phyloP scores from a whole-genome alignment of 176 grass and related monocot species.

The Carex cristatella region DNA sequence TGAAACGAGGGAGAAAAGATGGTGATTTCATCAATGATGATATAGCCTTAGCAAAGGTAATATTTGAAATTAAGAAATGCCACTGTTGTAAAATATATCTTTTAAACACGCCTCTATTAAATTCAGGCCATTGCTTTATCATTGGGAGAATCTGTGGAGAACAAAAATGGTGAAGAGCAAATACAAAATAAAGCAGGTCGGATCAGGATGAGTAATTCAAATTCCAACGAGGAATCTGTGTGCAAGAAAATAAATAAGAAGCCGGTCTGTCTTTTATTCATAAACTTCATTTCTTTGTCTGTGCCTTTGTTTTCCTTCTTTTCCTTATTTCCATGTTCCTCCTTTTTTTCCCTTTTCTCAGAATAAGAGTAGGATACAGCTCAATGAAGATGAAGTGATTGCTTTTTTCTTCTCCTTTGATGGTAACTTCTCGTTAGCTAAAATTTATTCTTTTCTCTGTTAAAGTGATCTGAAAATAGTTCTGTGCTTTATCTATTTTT shows the following conservation, averaged over 20 bases:
- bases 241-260: conserved; percentile 49
- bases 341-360: conserved; percentile 19
- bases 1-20: conserved; percentile 20
- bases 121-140: conserved; percentile 84
- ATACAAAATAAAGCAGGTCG: conserved; percentile 27
- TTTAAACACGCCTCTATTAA: conserved; percentile 2
- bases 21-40: conserved; percentile 54
- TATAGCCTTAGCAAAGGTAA: conserved; percentile 57
- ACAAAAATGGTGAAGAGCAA: neutral
- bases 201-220: conserved; percentile 25
- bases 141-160: conserved; percentile 34
- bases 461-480: neutral
- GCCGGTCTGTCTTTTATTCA: conserved; percentile 27
- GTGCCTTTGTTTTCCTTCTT: neutral
- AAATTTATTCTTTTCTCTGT: neutral
- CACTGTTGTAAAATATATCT: neutral
- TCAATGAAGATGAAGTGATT: conserved; percentile 86
- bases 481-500: neutral
- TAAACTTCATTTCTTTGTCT: neutral
- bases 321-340: neutral
- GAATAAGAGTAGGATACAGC: conserved; percentile 72
- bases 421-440: conserved; percentile 37
- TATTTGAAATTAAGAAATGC: neutral
- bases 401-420: conserved; percentile 91
- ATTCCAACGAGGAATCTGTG: conserved; percentile 21